Conservation (phyloP, 164 flowering plant genomes). For the Liquidambar formosana region DNA sequence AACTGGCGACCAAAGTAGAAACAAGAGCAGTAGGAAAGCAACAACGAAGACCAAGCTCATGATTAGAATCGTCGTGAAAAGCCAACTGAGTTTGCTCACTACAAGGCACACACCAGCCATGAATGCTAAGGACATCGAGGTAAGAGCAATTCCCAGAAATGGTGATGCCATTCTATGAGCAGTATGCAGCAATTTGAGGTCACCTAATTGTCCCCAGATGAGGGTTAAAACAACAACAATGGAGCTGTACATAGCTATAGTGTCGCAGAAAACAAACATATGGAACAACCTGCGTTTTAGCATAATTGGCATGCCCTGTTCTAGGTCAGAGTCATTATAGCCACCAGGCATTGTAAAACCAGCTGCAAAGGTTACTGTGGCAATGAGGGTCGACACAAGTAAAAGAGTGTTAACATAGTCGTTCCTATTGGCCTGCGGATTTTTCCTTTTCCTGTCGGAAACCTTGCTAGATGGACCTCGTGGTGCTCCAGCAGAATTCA, state of each 20-base stretch:
- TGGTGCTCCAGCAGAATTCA: constrained; percentile 9
- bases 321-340: background rate
- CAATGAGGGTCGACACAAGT: constrained; percentile 14
- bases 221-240: constrained; percentile 1
- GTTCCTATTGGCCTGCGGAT: background rate
- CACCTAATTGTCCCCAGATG: constrained; percentile 20
- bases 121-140: constrained; percentile 37
- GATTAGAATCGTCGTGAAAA: constrained; percentile 10
- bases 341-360: constrained; percentile 34
- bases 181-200: background rate
- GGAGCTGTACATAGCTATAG: no score
- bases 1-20: background rate
- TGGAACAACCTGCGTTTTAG: background rate
- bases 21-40: no score
- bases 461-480: background rate
- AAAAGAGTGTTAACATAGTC: constrained; percentile 10
- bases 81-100: constrained; percentile 21
- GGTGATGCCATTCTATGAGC: constrained; percentile 21
- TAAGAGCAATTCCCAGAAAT: no score
- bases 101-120: constrained; percentile 23
- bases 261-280: constrained; percentile 10
- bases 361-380: constrained; percentile 18
- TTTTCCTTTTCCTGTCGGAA: background rate
- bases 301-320: constrained; percentile 13
- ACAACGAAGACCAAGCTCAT: constrained; percentile 15